These are phyloP conservation scores for Leccinum rimulosum DNA, from an alignment of 768 basidiomycete species.

Conservation along the genomic window DNA sequence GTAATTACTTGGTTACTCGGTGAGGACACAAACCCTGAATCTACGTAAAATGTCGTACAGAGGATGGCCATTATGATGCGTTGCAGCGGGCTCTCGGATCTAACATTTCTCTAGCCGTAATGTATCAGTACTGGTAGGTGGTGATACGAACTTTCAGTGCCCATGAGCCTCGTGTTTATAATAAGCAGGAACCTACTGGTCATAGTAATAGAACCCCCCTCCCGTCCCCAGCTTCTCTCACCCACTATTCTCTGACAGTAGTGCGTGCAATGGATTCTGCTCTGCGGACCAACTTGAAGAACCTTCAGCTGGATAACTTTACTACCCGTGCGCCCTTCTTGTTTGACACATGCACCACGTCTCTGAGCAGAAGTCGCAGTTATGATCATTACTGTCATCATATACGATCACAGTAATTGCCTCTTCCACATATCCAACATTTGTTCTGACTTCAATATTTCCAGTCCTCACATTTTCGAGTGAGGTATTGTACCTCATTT, in stretches of 20 bases:
- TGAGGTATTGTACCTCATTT: neutral
- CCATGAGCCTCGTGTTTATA: neutral
- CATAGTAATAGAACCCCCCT: too few species aligned
- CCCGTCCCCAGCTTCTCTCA: too few species aligned
- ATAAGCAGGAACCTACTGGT: neutral
- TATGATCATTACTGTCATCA: neutral
- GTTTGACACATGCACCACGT: neutral
- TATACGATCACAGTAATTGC: neutral
- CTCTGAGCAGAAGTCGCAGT: neutral
- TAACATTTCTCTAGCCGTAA: too few species aligned
- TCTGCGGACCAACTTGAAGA: neutral
- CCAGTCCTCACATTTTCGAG: neutral
- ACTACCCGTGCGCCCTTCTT: neutral
- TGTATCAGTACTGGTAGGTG: neutral
- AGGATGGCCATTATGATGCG: too few species aligned
- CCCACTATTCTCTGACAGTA: neutral
- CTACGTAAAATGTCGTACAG: too few species aligned
- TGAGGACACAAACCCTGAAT: neutral
- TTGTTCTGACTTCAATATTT: neutral
- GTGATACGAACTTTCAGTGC: too few species aligned
- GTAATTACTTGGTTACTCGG: neutral
- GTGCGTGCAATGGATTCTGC: neutral
- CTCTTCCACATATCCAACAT: neutral
- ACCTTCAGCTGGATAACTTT: neutral
- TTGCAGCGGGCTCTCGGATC: too few species aligned